These are phyloP conservation scores for Kodamaea suecica DNA, from an alignment of 1,139 yeast genomes.

Conservation along the genomic window DNA sequence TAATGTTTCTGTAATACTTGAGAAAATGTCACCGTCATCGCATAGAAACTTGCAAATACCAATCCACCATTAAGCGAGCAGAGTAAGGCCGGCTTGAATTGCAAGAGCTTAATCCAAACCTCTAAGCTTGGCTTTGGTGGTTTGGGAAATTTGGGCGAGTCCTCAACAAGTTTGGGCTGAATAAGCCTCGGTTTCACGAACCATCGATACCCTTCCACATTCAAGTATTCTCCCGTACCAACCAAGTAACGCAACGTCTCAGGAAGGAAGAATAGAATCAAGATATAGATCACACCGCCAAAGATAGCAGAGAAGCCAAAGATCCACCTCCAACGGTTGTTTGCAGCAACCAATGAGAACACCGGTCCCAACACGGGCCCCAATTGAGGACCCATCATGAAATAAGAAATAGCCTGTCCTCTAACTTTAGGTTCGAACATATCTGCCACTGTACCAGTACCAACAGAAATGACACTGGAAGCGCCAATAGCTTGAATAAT, in stretches of 20 bases:
- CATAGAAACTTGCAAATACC: slow-evolving; percentile 55
- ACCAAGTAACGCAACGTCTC: slow-evolving; percentile 56
- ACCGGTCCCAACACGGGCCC: slow-evolving; percentile 60
- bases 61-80: slow-evolving; percentile 51
- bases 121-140: slow-evolving; percentile 49
- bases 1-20: slow-evolving; percentile 38
- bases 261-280: slow-evolving; percentile 46
- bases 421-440: slow-evolving; percentile 45
- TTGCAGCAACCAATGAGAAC: slow-evolving; percentile 37
- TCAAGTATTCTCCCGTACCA: slow-evolving; percentile 44
- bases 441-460: slow-evolving; percentile 58
- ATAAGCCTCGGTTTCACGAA: slow-evolving; percentile 27
- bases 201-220: slow-evolving; percentile 14
- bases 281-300: slow-evolving; percentile 36
- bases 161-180: slow-evolving; percentile 27
- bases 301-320: slow-evolving; percentile 52
- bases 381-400: slow-evolving; percentile 59
- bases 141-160: slow-evolving; percentile 31
- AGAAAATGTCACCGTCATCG: slow-evolving; percentile 50
- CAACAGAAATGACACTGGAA: slow-evolving; percentile 52
- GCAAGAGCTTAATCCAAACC: slow-evolving; percentile 35
- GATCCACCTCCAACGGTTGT: slow-evolving; percentile 52
- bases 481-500: slow-evolving; percentile 55
- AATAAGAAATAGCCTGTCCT: slow-evolving; percentile 50
- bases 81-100: slow-evolving; percentile 44